Percentiles rank a stretch among this genome's conserved stretches.
Evolutionary conservation across 495 filamentous ascomycete genomes (phyloP).

Genomic region (Penicillium samsonianum): DNA sequence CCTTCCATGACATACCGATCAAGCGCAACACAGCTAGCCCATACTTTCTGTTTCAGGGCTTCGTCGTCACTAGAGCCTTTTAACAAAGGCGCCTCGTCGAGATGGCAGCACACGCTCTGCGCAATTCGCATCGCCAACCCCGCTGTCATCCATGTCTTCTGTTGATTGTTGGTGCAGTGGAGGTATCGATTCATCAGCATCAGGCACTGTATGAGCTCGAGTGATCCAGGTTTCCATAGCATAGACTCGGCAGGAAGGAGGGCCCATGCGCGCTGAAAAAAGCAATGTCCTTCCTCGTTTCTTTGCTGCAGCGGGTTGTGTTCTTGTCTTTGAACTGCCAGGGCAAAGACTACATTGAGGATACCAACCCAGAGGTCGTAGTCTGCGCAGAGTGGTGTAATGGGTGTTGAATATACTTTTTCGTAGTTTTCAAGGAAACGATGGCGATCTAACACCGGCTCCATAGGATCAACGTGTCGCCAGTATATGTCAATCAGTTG

Average conservation of each 20-base stretch:
- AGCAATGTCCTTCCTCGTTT: background rate
- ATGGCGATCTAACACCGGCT: background rate
- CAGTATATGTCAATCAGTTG: background rate
- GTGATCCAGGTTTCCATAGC: background rate
- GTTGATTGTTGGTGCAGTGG: background rate
- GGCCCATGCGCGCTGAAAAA: background rate
- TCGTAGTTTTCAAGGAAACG: background rate
- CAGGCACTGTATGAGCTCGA: background rate
- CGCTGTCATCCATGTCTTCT: background rate
- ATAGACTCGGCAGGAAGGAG: background rate
- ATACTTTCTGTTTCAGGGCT: background rate
- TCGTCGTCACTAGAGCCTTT: background rate
- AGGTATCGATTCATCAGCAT: background rate
- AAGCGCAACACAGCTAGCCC: background rate
- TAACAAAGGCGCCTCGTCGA: background rate
- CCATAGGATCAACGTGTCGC: background rate
- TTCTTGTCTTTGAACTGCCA: background rate
- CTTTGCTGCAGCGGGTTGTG: background rate
- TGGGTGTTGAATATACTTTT: background rate
- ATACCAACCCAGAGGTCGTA: background rate
- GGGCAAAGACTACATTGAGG: background rate
- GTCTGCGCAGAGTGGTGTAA: background rate
- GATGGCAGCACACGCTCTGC: background rate
- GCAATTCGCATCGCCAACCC: background rate
- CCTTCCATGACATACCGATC: background rate